These are phyloP conservation scores for Aspergillus neoniger DNA, from an alignment of 2,329 filamentous ascomycete species.

Conservation along the genomic window DNA sequence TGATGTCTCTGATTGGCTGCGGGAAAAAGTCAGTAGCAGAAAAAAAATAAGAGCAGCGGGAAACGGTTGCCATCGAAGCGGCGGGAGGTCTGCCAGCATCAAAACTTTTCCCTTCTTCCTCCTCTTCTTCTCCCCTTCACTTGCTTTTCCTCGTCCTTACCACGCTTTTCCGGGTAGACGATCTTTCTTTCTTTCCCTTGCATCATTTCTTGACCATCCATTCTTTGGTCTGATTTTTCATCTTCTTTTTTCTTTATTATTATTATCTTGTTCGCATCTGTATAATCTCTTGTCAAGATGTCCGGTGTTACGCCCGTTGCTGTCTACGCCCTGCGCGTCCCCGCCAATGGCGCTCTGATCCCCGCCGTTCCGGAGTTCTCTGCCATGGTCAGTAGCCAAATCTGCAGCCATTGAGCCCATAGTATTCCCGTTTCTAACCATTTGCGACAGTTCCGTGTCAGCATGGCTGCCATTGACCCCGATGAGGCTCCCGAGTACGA, in stretches of 20 bases:
- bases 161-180: slow-evolving; percentile 20
- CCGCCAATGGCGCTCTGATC: slow-evolving; percentile 78
- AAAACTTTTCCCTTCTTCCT: slow-evolving; percentile 16
- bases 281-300: slow-evolving; percentile 36
- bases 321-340: slow-evolving; percentile 90
- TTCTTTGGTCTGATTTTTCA: slow-evolving; percentile 18
- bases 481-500: slow-evolving; percentile 71
- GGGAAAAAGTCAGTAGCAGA: slow-evolving; percentile 13
- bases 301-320: slow-evolving; percentile 64
- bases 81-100: slow-evolving; percentile 7
- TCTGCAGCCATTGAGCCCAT: neutral
- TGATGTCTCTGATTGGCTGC: slow-evolving; percentile 7
- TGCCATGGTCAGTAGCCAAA: slow-evolving; percentile 68
- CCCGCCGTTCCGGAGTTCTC: slow-evolving; percentile 77
- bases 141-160: slow-evolving; percentile 20
- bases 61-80: slow-evolving; percentile 1
- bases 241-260: slow-evolving; percentile 6
- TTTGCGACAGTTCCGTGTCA: slow-evolving; percentile 78
- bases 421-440: neutral
- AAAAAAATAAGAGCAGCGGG: slow-evolving; percentile 14
- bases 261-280: slow-evolving; percentile 7
- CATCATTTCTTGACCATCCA: slow-evolving; percentile 1
- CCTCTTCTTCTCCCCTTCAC: slow-evolving; percentile 24
- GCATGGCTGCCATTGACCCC: slow-evolving; percentile 97
- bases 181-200: slow-evolving; percentile 22